Conservation (phyloP, 2,329 filamentous ascomycete species). For the Raffaelea ambrosiae region DNA sequence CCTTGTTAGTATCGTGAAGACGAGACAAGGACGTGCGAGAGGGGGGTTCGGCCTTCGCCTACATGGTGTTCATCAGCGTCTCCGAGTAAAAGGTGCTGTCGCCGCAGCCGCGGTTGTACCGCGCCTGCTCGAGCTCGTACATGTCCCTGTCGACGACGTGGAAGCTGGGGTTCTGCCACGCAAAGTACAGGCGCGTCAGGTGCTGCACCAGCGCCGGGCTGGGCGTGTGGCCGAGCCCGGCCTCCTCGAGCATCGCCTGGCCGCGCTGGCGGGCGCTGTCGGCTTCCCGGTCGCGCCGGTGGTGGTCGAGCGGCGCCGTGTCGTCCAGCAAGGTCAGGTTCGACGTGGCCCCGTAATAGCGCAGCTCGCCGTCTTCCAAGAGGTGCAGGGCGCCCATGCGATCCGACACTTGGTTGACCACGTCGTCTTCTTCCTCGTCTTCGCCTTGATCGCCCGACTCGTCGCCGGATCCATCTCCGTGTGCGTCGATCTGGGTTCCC, state of each 20-base stretch:
- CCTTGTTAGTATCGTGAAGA: no score
- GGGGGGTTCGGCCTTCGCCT: constrained; percentile 9
- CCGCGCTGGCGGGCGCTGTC: constrained; percentile 21
- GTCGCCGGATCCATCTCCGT: no score
- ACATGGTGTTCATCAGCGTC: no score
- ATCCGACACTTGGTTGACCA: constrained; percentile 32
- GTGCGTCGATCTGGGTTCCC: no score
- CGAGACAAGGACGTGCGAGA: no score
- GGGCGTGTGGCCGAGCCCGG: constrained; percentile 30
- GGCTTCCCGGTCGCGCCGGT: constrained; percentile 14
- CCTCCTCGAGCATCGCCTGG: background rate
- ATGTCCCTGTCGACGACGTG: constrained; percentile 33
- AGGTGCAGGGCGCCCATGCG: constrained; percentile 35
- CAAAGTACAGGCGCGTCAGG: constrained; percentile 34
- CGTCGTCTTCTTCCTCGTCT: no score
- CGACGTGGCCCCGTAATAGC: constrained; percentile 34
- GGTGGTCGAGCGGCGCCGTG: constrained; percentile 22
- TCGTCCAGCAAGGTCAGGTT: constrained; percentile 33
- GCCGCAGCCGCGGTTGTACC: no score
- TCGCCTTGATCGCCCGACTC: no score
- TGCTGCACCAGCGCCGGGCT: constrained; percentile 31
- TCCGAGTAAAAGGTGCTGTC: no score
- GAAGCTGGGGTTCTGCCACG: constrained; percentile 37
- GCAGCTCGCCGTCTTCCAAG: constrained; percentile 29
- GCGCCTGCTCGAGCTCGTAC: no score